Evolutionary conservation across 2,329 filamentous ascomycete genomes (phyloP).

Genomic region (Juglanconis juglandina): DNA sequence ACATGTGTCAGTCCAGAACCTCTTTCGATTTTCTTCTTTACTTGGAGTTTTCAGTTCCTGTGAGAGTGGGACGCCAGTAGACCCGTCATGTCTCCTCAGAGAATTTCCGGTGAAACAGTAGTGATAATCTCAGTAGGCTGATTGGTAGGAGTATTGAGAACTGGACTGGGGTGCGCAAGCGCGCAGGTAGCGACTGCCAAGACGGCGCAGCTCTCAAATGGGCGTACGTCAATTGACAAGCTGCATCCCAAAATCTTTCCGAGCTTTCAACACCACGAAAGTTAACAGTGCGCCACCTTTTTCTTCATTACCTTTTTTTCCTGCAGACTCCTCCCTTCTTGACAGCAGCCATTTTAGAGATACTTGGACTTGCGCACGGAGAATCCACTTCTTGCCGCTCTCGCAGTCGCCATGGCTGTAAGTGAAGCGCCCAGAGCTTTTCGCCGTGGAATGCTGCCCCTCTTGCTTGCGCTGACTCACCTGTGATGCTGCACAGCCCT

Average conservation of each 20-base stretch:
- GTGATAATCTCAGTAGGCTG: too few relatives aligned
- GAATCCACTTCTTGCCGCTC: neutral
- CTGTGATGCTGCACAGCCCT: conserved; percentile 40
- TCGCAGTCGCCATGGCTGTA: conserved; percentile 31
- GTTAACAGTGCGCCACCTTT: neutral
- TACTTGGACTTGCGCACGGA: neutral
- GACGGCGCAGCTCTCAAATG: conserved; percentile 12
- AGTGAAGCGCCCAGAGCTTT: conserved; percentile 18
- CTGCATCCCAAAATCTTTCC: conserved; percentile 2
- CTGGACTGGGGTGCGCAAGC: too few relatives aligned
- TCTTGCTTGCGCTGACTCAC: conserved; percentile 24
- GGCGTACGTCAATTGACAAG: conserved; percentile 13
- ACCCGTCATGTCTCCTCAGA: too few relatives aligned
- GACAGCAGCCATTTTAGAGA: neutral
- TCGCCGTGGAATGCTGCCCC: neutral
- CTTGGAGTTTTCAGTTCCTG: too few relatives aligned
- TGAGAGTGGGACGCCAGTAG: too few relatives aligned
- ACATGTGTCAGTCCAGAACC: too few relatives aligned
- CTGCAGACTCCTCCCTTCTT: neutral
- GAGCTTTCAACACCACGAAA: conserved; percentile 8
- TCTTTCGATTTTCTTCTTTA: too few relatives aligned
- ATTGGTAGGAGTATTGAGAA: too few relatives aligned
- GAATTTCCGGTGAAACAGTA: too few relatives aligned
- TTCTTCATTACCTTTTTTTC: neutral
- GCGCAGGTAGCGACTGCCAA: too few relatives aligned